Evolutionary conservation across 306 rosid genomes (phyloP).

Genomic region (Quercus mongolica): DNA sequence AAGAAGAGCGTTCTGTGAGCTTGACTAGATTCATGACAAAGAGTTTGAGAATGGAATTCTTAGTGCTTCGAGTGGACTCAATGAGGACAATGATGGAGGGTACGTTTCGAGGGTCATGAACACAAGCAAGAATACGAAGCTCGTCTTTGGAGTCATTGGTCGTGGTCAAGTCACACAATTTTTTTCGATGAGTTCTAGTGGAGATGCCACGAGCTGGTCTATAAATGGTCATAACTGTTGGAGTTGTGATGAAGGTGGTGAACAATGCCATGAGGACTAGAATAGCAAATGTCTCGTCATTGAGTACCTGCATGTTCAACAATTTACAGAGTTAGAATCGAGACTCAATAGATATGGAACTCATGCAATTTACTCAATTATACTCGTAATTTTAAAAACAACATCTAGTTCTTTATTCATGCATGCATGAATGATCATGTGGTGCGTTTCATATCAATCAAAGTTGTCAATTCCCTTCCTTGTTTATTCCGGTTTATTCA

Average conservation of each 20-base stretch:
- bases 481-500: too few species aligned
- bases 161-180: slow-evolving; percentile 42
- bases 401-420: too few species aligned
- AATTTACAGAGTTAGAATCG: not conserved
- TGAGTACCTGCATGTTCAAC: slow-evolving; percentile 51
- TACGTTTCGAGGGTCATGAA: slow-evolving; percentile 59
- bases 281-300: slow-evolving; percentile 78
- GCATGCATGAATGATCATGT: too few species aligned
- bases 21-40: slow-evolving; percentile 79
- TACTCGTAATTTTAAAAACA: too few species aligned
- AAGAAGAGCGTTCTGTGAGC: slow-evolving; percentile 72
- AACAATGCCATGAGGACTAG: slow-evolving; percentile 85
- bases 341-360: too few species aligned
- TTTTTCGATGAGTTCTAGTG: slow-evolving; percentile 28
- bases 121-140: slow-evolving; percentile 68
- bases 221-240: slow-evolving; percentile 67
- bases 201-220: slow-evolving; percentile 51
- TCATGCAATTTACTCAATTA: not conserved
- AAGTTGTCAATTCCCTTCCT: too few species aligned
- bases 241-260: slow-evolving; percentile 88
- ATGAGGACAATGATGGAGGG: slow-evolving; percentile 49
- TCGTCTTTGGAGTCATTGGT: slow-evolving; percentile 1
- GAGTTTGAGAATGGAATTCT: slow-evolving; percentile 42
- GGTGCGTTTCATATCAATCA: too few species aligned
- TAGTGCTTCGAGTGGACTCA: slow-evolving; percentile 55